phyloP scores from a whole-genome alignment of 345 rosid species.

The Carallia pectinifolia region DNA sequence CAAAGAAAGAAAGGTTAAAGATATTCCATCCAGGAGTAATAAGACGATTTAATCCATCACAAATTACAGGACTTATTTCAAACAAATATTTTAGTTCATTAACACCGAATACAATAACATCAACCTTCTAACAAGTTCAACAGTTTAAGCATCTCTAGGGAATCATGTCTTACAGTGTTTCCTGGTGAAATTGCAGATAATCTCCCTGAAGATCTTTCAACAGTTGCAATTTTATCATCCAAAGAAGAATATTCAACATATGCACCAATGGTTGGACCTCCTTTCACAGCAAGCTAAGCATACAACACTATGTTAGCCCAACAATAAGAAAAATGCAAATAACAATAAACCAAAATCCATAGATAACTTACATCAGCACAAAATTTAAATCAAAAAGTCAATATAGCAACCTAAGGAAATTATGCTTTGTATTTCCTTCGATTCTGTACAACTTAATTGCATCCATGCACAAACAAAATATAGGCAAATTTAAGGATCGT shows the following conservation, averaged over 20 bases:
- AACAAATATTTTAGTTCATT: neutral
- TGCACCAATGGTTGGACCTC: constrained; percentile 85
- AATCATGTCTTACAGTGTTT: constrained; percentile 63
- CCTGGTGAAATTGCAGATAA: constrained; percentile 76
- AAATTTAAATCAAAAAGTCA: neutral
- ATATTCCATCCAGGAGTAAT: neutral
- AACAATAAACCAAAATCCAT: neutral
- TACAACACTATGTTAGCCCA: constrained; percentile 9
- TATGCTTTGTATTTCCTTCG: neutral
- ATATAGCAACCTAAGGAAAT: constrained; percentile 9
- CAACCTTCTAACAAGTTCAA: constrained; percentile 2
- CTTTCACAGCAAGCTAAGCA: constrained; percentile 62
- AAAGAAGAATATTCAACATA: constrained; percentile 53
- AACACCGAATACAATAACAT: neutral
- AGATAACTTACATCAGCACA: neutral
- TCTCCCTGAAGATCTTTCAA: constrained; percentile 60
- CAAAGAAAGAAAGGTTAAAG: neutral
- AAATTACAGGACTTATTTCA: neutral
- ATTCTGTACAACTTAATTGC: neutral
- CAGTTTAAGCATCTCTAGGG: constrained; percentile 11
- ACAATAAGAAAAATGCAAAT: constrained; percentile 9
- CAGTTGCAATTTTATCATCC: constrained; percentile 54
- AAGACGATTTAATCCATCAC: neutral
- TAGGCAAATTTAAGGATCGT: constrained; percentile 22
- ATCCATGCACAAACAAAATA: neutral